Conservation (phyloP, 164 flowering plant species). For the Buxus sempervirens region DNA sequence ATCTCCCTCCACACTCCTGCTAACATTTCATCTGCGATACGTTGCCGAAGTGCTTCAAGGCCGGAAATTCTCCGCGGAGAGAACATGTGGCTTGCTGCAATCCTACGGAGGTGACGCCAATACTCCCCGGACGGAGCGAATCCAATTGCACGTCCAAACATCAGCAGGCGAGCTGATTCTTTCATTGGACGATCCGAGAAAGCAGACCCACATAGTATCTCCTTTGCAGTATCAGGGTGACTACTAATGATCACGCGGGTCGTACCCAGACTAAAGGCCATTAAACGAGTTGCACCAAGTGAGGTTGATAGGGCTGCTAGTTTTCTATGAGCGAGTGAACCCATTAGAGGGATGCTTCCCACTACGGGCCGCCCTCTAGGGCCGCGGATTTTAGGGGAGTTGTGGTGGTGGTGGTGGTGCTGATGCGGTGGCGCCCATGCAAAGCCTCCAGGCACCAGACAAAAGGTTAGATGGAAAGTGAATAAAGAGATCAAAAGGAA, state of each 20-base stretch:
- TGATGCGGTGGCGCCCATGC: conserved; percentile 40
- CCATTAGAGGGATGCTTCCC: conserved; percentile 47
- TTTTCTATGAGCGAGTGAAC: conserved; percentile 54
- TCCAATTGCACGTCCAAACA: conserved; percentile 91
- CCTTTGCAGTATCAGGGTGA: conserved; percentile 75
- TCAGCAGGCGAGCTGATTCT: conserved; percentile 55
- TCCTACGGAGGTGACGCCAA: conserved; percentile 65
- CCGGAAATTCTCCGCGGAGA: conserved; percentile 52
- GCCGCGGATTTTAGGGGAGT: conserved; percentile 29
- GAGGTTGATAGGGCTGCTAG: conserved; percentile 42
- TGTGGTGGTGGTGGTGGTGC: conserved; percentile 16
- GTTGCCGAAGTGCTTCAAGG: conserved; percentile 40
- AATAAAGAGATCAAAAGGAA: conserved; percentile 15
- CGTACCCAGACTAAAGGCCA: conserved; percentile 66
- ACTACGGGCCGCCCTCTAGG: conserved; percentile 60
- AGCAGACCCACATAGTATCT: conserved; percentile 53
- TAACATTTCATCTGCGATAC: conserved; percentile 34
- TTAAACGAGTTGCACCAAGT: conserved; percentile 44
- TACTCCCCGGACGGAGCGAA: conserved; percentile 75
- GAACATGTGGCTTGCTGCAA: conserved; percentile 65
- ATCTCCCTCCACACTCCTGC: conserved; percentile 30
- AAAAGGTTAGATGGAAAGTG: conserved; percentile 24
- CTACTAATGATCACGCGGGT: conserved; percentile 64
- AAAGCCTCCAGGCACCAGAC: conserved; percentile 63
- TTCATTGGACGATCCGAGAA: conserved; percentile 78